phyloP scores from a whole-genome alignment of 768 basidiomycete species.

The Calocybe gangraenosa region DNA sequence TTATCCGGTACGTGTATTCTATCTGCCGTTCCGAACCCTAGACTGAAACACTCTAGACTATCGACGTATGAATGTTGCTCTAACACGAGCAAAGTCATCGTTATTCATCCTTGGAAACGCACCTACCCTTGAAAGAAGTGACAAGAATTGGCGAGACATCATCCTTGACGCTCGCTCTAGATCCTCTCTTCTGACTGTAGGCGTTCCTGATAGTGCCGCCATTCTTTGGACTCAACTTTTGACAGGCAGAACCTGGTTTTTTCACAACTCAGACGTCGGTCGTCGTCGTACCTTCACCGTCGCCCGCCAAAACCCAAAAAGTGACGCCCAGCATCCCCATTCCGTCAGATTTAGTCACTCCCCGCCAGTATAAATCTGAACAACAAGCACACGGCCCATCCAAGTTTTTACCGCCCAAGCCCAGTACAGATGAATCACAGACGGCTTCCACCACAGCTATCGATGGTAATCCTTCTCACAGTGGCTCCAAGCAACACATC shows the following conservation, averaged over 20 bases:
- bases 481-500: not conserved
- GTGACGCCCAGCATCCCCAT: conserved; percentile 7
- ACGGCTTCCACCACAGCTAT: not conserved
- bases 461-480: not conserved
- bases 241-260: conserved; percentile 23
- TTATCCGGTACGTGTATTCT: conserved; percentile 53
- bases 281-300: too few species aligned
- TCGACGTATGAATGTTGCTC: conserved; percentile 96
- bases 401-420: not conserved
- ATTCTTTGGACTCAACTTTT: conserved; percentile 3
- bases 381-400: conserved; percentile 4
- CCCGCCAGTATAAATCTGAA: conserved; percentile 14
- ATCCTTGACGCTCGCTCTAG: conserved; percentile 71
- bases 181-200: conserved; percentile 59
- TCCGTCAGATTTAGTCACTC: conserved; percentile 17
- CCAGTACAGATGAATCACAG: not conserved
- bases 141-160: conserved; percentile 74
- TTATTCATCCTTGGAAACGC: conserved; percentile 92
- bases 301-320: conserved; percentile 9
- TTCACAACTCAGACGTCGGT: conserved; percentile 17
- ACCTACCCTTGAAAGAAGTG: conserved; percentile 83
- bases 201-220: not conserved
- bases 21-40: not conserved
- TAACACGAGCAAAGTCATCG: conserved; percentile 94
- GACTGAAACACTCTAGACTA: conserved; percentile 40